phyloP scores from a whole-genome alignment of 2,329 filamentous ascomycete species.

The Ilyonectria mors-panacis region DNA sequence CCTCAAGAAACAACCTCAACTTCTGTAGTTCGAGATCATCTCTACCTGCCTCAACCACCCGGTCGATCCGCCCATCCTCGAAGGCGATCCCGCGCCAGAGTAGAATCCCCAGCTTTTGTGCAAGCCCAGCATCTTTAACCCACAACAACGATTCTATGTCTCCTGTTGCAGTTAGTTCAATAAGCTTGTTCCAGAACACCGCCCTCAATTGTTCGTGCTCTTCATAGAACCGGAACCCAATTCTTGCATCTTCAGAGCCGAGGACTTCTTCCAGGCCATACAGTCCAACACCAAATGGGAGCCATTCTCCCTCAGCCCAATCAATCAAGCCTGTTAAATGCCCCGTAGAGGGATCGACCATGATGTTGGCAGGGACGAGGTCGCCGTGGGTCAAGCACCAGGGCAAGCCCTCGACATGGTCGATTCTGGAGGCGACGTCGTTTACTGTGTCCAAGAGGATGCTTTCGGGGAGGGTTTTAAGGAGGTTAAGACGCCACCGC shows the following conservation, averaged over 20 bases:
- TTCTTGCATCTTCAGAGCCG: slow-evolving; percentile 57
- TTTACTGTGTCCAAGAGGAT: slow-evolving; percentile 49
- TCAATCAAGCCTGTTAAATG: slow-evolving; percentile 70
- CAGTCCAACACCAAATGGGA: slow-evolving; percentile 72
- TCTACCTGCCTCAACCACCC: slow-evolving; percentile 66
- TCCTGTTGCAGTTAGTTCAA: slow-evolving; percentile 48
- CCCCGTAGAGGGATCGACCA: slow-evolving; percentile 62
- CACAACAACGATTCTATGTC: neutral
- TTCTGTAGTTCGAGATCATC: slow-evolving; percentile 69
- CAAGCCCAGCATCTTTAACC: slow-evolving; percentile 40
- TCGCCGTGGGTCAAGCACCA: slow-evolving; percentile 75
- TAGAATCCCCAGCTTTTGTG: slow-evolving; percentile 67
- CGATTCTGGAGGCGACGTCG: slow-evolving; percentile 48
- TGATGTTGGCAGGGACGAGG: slow-evolving; percentile 70
- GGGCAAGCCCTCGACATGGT: slow-evolving; percentile 60
- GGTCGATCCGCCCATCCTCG: slow-evolving; percentile 71
- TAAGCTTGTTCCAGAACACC: slow-evolving; percentile 65
- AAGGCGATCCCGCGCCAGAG: slow-evolving; percentile 77
- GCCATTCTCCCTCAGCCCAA: slow-evolving; percentile 74
- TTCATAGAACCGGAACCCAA: slow-evolving; percentile 61
- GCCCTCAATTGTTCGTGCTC: slow-evolving; percentile 59
- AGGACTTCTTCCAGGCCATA: slow-evolving; percentile 75
- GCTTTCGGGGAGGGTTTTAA: slow-evolving; percentile 51
- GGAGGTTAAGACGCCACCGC: slow-evolving; percentile 57
- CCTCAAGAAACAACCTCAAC: slow-evolving; percentile 55